Evolutionary conservation across 768 basidiomycete genomes (phyloP), one percentile per base, ranked within the genome.

Genomic region (Tulasnella sp.): DNA sequence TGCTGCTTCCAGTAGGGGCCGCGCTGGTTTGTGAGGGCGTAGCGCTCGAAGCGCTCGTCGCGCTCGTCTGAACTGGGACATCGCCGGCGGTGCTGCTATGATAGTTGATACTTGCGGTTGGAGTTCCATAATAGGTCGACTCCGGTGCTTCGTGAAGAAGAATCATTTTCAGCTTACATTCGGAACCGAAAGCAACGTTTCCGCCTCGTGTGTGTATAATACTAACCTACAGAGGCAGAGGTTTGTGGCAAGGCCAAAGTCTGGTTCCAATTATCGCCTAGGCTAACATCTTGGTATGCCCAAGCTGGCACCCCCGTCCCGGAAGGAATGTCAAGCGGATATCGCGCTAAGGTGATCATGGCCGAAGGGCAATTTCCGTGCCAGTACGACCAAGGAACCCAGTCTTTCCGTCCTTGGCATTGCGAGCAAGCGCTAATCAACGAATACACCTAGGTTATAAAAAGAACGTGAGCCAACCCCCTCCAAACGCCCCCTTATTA

Each of bases 351-450:
- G 5, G 80, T 77, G 44, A 73, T 75, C 29, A 71, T 32, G 32
- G 40, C 10, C 20, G n/a, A 26, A 20, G 78, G 20, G 75, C 80
- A 81, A 32, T 73, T 73, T 11, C 35, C 23, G n/a, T 88, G 89
- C 73, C 67, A 81, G 73, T 79, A 70, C 74, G 75, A 79, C 72
- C 35, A 75, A n/a, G 80, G 81, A 40, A 87, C 79, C 79, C 84
- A 85, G 3, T 83, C 84, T 35, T 84, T 82, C n/a, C n/a, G n/a
- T n/a, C n/a, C n/a, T n/a, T n/a, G n/a, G n/a, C n/a, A 91, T 44
- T 85, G 81, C 26, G 86, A 88, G 82, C 90, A 91, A 18, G 90
- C 90, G 77, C 87, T 88, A 80, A 90, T 84, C 32, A 88, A 79
- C 13, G 86, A 88, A 79, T 90, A 91, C 5, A 86, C 70, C 76